phyloP scores from a whole-genome alignment of 164 flowering plant species.

The Magnolia changhungtana region DNA sequence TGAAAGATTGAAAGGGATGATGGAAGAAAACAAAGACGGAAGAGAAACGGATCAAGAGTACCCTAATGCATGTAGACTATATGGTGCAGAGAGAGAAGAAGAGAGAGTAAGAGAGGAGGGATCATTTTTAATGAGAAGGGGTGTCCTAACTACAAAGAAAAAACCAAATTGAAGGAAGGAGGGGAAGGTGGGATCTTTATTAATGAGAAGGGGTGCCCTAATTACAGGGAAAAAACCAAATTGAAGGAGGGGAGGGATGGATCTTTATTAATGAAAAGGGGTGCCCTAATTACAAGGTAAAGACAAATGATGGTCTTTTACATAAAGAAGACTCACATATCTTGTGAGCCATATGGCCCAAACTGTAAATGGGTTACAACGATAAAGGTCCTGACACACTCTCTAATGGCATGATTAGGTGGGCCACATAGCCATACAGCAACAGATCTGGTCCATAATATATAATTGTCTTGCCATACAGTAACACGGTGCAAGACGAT shows the following conservation, averaged over 20 bases:
- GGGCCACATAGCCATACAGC: neutral
- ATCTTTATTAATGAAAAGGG: neutral
- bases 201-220: too few relatives aligned
- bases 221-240: neutral
- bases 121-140: too few relatives aligned
- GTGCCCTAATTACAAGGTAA: neutral
- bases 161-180: neutral
- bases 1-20: too few relatives aligned
- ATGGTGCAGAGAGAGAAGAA: too few relatives aligned
- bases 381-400: too few relatives aligned
- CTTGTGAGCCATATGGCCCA: neutral
- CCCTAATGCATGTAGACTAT: too few relatives aligned
- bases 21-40: too few relatives aligned
- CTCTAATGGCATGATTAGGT: neutral
- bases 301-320: neutral
- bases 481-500: neutral
- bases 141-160: neutral
- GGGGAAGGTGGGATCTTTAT: neutral
- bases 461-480: neutral
- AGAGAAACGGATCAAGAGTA: too few relatives aligned
- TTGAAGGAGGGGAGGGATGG: neutral
- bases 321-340: neutral
- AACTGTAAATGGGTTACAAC: neutral
- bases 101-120: too few relatives aligned
- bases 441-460: neutral